These are phyloP conservation scores for Picea sitchensis DNA, from an alignment of 75 land plant species.

Conservation along the genomic window DNA sequence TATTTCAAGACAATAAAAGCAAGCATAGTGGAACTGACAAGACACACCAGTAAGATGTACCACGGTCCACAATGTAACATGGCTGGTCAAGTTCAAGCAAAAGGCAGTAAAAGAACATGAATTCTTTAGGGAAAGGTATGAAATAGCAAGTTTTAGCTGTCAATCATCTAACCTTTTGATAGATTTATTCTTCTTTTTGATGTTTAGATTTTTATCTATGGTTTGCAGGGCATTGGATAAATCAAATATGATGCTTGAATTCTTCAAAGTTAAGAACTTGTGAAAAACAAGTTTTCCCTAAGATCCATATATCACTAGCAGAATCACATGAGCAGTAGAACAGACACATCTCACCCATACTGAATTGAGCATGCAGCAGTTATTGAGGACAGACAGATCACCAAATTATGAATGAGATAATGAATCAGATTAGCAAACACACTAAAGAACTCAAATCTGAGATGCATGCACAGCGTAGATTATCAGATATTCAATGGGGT, in stretches of 20 bases:
- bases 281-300: background rate
- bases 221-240: background rate
- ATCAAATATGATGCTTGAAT: background rate
- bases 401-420: background rate
- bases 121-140: background rate
- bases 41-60: too few relatives aligned
- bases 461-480: too few relatives aligned
- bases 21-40: too few relatives aligned
- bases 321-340: too few relatives aligned
- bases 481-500: too few relatives aligned
- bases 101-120: background rate
- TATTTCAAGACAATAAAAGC: too few relatives aligned
- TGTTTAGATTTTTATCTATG: background rate
- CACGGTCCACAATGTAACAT: too few relatives aligned
- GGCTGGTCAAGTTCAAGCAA: background rate
- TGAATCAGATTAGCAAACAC: too few relatives aligned
- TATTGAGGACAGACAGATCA: background rate
- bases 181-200: background rate
- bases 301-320: too few relatives aligned
- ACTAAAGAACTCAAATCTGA: too few relatives aligned
- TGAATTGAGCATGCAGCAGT: background rate
- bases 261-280: background rate
- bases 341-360: background rate
- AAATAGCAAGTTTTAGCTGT: background rate
- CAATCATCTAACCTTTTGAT: background rate